Percentiles rank a stretch among this genome's conserved stretches.
Evolutionary conservation across 2,329 filamentous ascomycete genomes (phyloP).

Genomic region (Claviceps pazoutovae): DNA sequence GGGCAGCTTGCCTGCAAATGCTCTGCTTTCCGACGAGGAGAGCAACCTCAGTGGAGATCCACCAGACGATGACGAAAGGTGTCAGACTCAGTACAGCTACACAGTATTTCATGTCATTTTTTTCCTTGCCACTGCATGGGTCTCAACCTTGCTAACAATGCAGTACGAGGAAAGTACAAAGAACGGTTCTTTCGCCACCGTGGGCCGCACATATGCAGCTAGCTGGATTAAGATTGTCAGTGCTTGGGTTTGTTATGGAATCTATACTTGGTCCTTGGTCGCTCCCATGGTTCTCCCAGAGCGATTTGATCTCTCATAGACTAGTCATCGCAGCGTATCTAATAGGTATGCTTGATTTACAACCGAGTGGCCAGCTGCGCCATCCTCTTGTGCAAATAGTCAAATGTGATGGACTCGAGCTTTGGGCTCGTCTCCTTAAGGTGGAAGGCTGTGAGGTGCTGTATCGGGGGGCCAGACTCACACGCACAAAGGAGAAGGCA

Average conservation of each 20-base stretch:
- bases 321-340: not conserved
- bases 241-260: constrained; percentile 87
- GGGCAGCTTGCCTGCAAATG: constrained; percentile 81
- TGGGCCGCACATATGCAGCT: constrained; percentile 90
- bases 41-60: constrained; percentile 49
- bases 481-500: no score
- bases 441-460: no score
- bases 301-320: constrained; percentile 51
- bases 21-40: constrained; percentile 61
- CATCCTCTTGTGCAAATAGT: no score
- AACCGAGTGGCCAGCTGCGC: no score
- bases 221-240: constrained; percentile 99
- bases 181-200: constrained; percentile 68
- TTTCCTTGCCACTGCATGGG: constrained; percentile 91
- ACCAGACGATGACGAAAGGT: constrained; percentile 74
- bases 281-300: constrained; percentile 79
- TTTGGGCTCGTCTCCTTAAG: no score
- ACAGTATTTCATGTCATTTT: constrained; percentile 94
- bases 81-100: constrained; percentile 90
- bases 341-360: no score
- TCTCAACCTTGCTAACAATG: constrained; percentile 73
- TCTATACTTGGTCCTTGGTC: constrained; percentile 87
- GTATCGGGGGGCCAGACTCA: no score
- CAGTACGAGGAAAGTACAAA: constrained; percentile 53
- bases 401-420: no score